Conservation (phyloP, 192 early-diverging fungal genomes). For the Backusella tuberculispora region DNA sequence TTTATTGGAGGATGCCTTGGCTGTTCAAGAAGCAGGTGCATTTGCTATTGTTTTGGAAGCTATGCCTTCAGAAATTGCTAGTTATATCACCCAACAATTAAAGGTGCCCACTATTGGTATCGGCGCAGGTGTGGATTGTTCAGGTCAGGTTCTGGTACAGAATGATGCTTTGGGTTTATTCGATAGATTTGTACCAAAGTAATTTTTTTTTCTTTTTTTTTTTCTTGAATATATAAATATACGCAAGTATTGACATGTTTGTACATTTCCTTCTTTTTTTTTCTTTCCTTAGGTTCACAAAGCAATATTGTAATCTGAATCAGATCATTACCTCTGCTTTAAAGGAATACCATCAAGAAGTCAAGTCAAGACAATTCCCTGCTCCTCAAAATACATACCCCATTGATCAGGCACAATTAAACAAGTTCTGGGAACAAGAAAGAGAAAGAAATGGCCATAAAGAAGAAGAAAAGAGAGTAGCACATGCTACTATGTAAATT, state of each 20-base stretch:
- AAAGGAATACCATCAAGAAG: slow-evolving; percentile 74
- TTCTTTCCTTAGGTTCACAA: slow-evolving; percentile 73
- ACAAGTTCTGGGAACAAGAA: slow-evolving; percentile 42
- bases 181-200: slow-evolving; percentile 89
- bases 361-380: slow-evolving; percentile 79
- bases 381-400: slow-evolving; percentile 78
- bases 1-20: slow-evolving; percentile 86
- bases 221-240: not conserved
- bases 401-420: slow-evolving; percentile 63
- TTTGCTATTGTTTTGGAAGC: slow-evolving; percentile 93
- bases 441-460: slow-evolving; percentile 9
- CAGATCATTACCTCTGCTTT: slow-evolving; percentile 75
- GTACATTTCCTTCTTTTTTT: not conserved
- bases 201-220: slow-evolving; percentile 25
- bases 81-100: slow-evolving; percentile 78
- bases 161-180: slow-evolving; percentile 93
- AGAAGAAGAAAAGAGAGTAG: slow-evolving; percentile 8
- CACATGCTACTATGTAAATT: slow-evolving; percentile 11
- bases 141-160: slow-evolving; percentile 94
- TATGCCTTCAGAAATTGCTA: slow-evolving; percentile 87
- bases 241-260: not conserved
- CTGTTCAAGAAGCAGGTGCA: slow-evolving; percentile 89
- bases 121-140: slow-evolving; percentile 85
- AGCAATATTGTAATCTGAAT: slow-evolving; percentile 81
- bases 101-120: slow-evolving; percentile 96